Base-by-base conservation (phyloP, 2,329 filamentous ascomycete species). In the Xylariaceae sp. region DNA sequence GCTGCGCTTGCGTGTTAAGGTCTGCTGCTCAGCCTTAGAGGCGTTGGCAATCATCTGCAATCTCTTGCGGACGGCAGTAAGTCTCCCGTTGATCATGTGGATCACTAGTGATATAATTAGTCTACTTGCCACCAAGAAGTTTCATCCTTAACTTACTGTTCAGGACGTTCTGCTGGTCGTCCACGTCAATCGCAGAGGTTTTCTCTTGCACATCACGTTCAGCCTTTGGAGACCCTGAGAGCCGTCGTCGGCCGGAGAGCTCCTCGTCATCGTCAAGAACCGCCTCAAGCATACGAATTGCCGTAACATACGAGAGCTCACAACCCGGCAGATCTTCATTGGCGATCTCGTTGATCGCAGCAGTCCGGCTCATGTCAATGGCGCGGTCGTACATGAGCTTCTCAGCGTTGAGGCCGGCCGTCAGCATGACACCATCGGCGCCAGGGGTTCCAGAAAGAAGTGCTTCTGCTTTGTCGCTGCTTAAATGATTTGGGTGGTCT, bases 311-410 rank as follows among this genome's bases (percentile, higher is more conserved):
- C 16, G 90, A 91, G 21, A 95, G 83, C 62, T 97, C 91, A 62
- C 92, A 97, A 14, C 90, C 89, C 1, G 74, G 70, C 20, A 97
- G 73, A 64, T 97, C 91, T 52, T 93, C 88, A 46, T 92, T 90
- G 2, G 93, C 89, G 40, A 98, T 86, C 68, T 98, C 93, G 58
- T 95, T 94, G 61, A 97, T 93, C 6, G 93, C 93, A 6, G 93
- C 92, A 4, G 88, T 83, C 42, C 90, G 83, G 64, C 90, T 96
- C 93, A 98, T 97, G 65, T 98, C 93, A 19, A 97, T 73, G 0
- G 93, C 93, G 37, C 93, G 87, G 57, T 98, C 93, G 63, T 96
- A 98, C 90, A 98, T 96, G 37, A 98, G 74, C 68, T 91, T 95
- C 70, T 97, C 93, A 0, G 93, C 93, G 19, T 90, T 96, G 45